phyloP scores from a whole-genome alignment of 2,329 filamentous ascomycete genomes.

The Celoporthe dispersa region DNA sequence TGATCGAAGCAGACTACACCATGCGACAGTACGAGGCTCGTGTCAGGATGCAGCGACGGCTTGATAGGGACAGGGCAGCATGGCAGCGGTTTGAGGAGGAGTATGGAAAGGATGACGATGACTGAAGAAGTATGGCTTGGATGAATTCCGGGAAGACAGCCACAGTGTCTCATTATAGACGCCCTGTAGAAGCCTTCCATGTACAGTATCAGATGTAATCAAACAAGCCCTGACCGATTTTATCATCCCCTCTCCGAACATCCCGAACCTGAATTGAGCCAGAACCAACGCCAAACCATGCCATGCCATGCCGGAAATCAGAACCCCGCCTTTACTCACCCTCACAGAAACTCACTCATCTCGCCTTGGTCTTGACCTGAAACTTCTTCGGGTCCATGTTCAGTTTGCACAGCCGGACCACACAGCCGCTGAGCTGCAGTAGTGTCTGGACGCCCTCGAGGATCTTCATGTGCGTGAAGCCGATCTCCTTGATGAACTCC shows the following conservation, averaged over 20 bases:
- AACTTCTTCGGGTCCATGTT: conserved; percentile 95
- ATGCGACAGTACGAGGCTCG: conserved; percentile 69
- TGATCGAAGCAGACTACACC: conserved; percentile 74
- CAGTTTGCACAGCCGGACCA: conserved; percentile 88
- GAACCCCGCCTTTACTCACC: not conserved
- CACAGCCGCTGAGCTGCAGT: conserved; percentile 89
- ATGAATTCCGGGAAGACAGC: conserved; percentile 3
- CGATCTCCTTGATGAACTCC: conserved; percentile 98
- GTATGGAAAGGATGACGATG: conserved; percentile 51
- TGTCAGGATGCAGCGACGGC: conserved; percentile 66
- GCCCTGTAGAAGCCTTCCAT: conserved; percentile 21
- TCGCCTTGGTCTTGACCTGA: conserved; percentile 46
- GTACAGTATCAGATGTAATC: conserved; percentile 29
- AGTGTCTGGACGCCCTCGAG: conserved; percentile 97
- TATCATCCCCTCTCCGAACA: conserved; percentile 6
- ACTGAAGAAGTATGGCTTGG: conserved; percentile 28
- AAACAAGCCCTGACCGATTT: conserved; percentile 21
- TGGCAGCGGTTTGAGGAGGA: conserved; percentile 72
- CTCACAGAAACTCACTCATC: conserved; percentile 7
- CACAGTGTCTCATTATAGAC: conserved; percentile 22
- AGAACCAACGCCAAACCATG: conserved; percentile 30
- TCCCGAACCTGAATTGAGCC: conserved; percentile 28
- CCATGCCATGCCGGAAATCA: conserved; percentile 25
- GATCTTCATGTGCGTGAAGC: conserved; percentile 98
- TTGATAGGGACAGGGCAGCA: conserved; percentile 66